These are phyloP conservation scores for Aspergillus intermedius DNA, from an alignment of 2,329 filamentous ascomycete species.

Conservation along the genomic window DNA sequence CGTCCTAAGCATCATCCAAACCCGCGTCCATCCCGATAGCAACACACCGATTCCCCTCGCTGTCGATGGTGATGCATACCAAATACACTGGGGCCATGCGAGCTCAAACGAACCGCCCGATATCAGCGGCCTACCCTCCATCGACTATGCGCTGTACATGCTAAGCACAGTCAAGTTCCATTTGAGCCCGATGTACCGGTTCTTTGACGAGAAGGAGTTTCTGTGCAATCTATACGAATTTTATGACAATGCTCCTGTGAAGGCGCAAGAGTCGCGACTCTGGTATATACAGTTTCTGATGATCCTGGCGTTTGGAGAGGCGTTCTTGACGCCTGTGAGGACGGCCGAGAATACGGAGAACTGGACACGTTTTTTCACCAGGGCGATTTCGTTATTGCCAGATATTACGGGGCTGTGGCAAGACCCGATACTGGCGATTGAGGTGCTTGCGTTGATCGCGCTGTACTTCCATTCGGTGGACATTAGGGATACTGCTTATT, in stretches of 20 bases:
- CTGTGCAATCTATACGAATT: slow-evolving; percentile 36
- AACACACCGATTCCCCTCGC: slow-evolving; percentile 33
- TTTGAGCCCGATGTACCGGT: slow-evolving; percentile 47
- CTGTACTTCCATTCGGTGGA: slow-evolving; percentile 48
- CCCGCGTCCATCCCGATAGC: slow-evolving; percentile 38
- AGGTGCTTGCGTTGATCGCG: slow-evolving; percentile 46
- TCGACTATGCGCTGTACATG: slow-evolving; percentile 47
- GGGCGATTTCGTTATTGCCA: slow-evolving; percentile 37
- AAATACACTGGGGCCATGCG: slow-evolving; percentile 43
- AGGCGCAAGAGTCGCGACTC: slow-evolving; percentile 25
- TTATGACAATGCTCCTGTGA: slow-evolving; percentile 27
- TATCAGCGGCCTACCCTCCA: slow-evolving; percentile 38
- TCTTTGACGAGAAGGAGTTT: slow-evolving; percentile 48
- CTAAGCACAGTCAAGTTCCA: slow-evolving; percentile 53
- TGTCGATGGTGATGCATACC: slow-evolving; percentile 45
- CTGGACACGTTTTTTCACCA: slow-evolving; percentile 37
- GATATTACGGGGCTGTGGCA: slow-evolving; percentile 34
- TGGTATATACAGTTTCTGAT: slow-evolving; percentile 49
- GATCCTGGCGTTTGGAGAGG: slow-evolving; percentile 48
- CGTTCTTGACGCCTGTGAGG: slow-evolving; percentile 38
- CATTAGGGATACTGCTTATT: slow-evolving; percentile 44
- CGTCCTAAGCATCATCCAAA: slow-evolving; percentile 43
- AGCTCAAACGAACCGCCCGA: slow-evolving; percentile 25
- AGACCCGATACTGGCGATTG: slow-evolving; percentile 39
- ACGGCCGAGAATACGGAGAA: slow-evolving; percentile 35